Conservation (phyloP, 805 yeast genomes). For the Cyberlindnera mrakii region DNA sequence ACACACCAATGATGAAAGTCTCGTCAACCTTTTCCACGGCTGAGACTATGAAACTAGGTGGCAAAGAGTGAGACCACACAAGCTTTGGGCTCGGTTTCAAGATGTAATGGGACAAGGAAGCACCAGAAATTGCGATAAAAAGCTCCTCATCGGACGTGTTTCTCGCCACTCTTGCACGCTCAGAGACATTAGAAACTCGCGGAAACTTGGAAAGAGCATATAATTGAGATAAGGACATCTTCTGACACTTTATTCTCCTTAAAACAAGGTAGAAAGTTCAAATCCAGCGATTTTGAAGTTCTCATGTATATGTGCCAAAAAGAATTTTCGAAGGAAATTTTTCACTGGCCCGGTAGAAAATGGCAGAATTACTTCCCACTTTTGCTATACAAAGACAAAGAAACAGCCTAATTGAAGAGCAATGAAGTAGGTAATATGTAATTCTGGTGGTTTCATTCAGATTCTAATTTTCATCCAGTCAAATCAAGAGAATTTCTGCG, state of each 20-base stretch:
- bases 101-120: conserved; percentile 29
- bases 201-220: conserved; percentile 22
- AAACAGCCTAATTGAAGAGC: neutral
- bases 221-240: conserved; percentile 21
- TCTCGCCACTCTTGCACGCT: conserved; percentile 12
- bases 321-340: too few species aligned
- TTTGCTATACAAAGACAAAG: neutral
- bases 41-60: conserved; percentile 37
- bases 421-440: neutral
- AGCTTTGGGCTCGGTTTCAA: conserved; percentile 47
- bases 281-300: too few species aligned
- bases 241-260: neutral
- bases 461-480: conserved; percentile 2
- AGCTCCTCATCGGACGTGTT: conserved; percentile 13
- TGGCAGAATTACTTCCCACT: too few species aligned
- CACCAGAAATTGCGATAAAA: conserved; percentile 24
- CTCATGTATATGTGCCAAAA: too few species aligned
- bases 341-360: too few species aligned
- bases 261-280: neutral
- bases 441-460: too few species aligned
- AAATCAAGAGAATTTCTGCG: conserved; percentile 33
- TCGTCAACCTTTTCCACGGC: conserved; percentile 9
- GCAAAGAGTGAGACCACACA: conserved; percentile 45
- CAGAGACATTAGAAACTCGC: conserved; percentile 15
- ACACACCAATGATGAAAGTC: conserved; percentile 13